These are phyloP conservation scores for Neopestalotiopsis sp. DNA, from an alignment of 2,329 filamentous ascomycete genomes.

Conservation along the genomic window DNA sequence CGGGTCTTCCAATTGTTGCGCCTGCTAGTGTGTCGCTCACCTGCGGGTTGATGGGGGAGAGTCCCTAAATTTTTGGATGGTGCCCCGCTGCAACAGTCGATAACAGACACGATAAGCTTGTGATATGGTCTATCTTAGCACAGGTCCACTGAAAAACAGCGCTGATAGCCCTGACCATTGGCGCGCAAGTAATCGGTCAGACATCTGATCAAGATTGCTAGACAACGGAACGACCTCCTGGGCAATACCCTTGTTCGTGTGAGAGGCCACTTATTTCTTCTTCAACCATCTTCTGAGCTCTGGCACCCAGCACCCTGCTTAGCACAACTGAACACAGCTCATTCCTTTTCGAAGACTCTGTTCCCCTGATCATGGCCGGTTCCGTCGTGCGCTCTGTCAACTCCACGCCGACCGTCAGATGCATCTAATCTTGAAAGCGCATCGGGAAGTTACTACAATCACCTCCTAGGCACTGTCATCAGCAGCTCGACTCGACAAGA, in stretches of 20 bases:
- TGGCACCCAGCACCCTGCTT: neutral
- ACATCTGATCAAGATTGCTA: constrained; percentile 1
- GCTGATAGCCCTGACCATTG: neutral
- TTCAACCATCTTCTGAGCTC: neutral
- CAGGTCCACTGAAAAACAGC: neutral
- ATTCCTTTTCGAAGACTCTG: neutral
- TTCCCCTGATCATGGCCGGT: constrained; percentile 23
- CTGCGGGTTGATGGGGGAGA: neutral
- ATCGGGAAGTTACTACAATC: neutral
- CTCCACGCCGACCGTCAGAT: neutral
- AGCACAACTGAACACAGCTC: neutral
- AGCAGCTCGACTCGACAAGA: neutral
- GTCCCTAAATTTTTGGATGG: constrained; percentile 19
- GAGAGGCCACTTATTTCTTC: neutral
- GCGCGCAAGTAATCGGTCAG: constrained; percentile 1
- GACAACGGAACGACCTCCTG: neutral
- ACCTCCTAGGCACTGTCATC: constrained; percentile 18
- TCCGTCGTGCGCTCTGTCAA: neutral
- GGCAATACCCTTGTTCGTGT: neutral
- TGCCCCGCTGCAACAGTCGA: constrained; percentile 19
- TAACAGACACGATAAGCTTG: constrained; percentile 19
- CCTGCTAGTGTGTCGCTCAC: neutral
- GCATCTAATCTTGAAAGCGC: constrained; percentile 18
- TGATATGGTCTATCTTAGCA: constrained; percentile 1
- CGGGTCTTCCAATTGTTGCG: neutral